phyloP scores from a whole-genome alignment of 768 basidiomycete species.

The Phanerodontia chrysosporium region DNA sequence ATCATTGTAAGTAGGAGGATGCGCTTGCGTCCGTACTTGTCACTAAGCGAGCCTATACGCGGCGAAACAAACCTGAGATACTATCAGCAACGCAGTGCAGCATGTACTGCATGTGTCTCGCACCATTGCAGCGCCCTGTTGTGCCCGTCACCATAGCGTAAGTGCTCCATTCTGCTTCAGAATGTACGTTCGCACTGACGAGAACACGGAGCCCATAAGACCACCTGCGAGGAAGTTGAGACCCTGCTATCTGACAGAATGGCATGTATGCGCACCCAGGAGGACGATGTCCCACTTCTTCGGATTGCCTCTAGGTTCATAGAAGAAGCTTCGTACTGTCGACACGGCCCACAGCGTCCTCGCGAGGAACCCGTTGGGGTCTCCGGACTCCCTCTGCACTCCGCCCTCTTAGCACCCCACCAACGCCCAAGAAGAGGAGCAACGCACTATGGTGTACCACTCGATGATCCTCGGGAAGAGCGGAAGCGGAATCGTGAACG shows the following conservation, averaged over 20 bases:
- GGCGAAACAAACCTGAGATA: slow-evolving; percentile 59
- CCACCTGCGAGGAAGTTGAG: slow-evolving; percentile 44
- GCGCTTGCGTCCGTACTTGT: slow-evolving; percentile 84
- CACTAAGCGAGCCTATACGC: slow-evolving; percentile 76
- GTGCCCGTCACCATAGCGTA: background rate
- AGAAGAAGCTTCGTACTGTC: slow-evolving; percentile 59
- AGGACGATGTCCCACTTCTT: slow-evolving; percentile 92
- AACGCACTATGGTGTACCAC: slow-evolving; percentile 77
- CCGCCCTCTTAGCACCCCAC: background rate
- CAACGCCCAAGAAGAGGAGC: background rate
- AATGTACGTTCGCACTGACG: slow-evolving; percentile 45
- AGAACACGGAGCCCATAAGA: slow-evolving; percentile 90
- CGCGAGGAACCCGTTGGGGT: slow-evolving; percentile 68
- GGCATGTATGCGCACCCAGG: slow-evolving; percentile 52
- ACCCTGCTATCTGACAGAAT: slow-evolving; percentile 17
- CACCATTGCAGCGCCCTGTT: slow-evolving; percentile 68
- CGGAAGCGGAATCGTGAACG: slow-evolving; percentile 93
- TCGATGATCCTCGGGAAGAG: slow-evolving; percentile 97
- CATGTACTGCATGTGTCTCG: background rate
- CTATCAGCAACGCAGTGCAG: background rate
- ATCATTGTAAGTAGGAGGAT: slow-evolving; percentile 85
- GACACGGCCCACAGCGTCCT: slow-evolving; percentile 67
- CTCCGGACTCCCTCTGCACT: slow-evolving; percentile 62
- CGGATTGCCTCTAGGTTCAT: slow-evolving; percentile 54
- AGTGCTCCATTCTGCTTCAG: background rate